Evolutionary conservation across 169 alveolate species (phyloP), one percentile per base, ranked within the genome.

Genomic region (Cystoisospora suis): DNA sequence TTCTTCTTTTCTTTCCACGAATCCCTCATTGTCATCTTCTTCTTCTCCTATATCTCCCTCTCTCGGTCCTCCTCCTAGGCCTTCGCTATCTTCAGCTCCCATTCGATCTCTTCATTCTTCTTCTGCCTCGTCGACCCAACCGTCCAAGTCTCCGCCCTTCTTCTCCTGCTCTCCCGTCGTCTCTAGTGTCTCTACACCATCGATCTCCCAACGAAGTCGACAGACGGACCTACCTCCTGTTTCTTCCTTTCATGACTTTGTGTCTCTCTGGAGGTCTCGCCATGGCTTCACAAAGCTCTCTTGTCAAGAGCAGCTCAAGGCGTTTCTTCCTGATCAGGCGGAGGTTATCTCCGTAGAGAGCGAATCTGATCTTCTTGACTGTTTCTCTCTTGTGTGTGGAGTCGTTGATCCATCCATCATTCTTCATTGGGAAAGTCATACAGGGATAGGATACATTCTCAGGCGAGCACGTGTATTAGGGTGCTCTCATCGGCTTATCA

Each of bases 381-480:
- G 61, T 29, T 42, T 79, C 23, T 75, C 86, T 85, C 56, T 86
- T 34, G 46, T 88, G 36, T 38, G 56, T 44, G 80, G 85, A 0
- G 85, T 86, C 0, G 89, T 85, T 20, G 92, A 88, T 49, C 92
- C 92, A 9, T 77, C 92, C 36, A 44, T 88, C 59, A 29, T 88
- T 27, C 85, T 88, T 34, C 88, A 77, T 81, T 88, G 92, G 92
- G 92, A 88, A 47, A 59, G 83, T 20, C 59, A 77, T 38, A 47
- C 83, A 34, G 92, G 92, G 45, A 77, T 88, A 23, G 75, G 69
- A 4, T 88, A 59, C 65, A 47, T 88, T 29, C 58, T 86, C 44
- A 45, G 75, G 40, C 77, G 92, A 15, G 92, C 92, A 59, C 87
- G 23, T 27, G 92, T 86, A 29, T 89, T 88, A 45, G 92, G 92